Base-by-base conservation (phyloP, 352 stramenopile genomes). In the Globisporangium recalcitrans region DNA sequence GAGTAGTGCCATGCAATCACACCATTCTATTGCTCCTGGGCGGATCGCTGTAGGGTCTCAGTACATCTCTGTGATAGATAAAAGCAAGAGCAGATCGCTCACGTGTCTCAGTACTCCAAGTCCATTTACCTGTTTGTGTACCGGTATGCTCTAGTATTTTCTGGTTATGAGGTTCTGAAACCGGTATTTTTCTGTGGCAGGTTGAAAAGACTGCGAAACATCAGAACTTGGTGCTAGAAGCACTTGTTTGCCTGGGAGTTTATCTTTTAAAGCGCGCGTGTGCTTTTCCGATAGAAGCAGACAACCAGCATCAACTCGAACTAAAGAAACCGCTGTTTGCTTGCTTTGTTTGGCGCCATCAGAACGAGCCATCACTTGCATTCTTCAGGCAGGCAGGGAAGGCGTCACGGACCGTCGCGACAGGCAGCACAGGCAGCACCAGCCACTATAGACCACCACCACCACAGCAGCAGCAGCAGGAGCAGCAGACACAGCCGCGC, bases 301-400 rank as follows among this genome's bases (percentile, higher is more conserved):
- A n/a, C n/a, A n/a, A n/a, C n/a, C n/a, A n/a, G n/a, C n/a, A 51
- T 7, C 44, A 24, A 9, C n/a, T 26, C n/a, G 16, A 11, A 10
- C n/a, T 9, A 51, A 26, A 26, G 21, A 51, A 51, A 51, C 44
- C 44, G 44, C 44, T 51, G 38, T 6, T 46, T 46, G 2, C 5
- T 46, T 46, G 16, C 22, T 46, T 46, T 46, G 38, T 46, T 46
- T 46, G 38, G n/a, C 44, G 44, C 44, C 44, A 51, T 27, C n/a
- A 7, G 44, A 51, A 49, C 44, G 19, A 51, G 44, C 38, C 16
- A 46, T 46, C 38, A 22, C 38, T 46, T 46, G 38, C 38, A 22
- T 46, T 46, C 38, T 46, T 46, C 38, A 38, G 9, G 32, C 32
- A 46, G 38, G 44, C 44, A 51, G 44, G 19, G 11, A 13, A 44